These are phyloP conservation scores for Hibiscus mutabilis DNA, from an alignment of 345 rosid genomes.

Conservation along the genomic window DNA sequence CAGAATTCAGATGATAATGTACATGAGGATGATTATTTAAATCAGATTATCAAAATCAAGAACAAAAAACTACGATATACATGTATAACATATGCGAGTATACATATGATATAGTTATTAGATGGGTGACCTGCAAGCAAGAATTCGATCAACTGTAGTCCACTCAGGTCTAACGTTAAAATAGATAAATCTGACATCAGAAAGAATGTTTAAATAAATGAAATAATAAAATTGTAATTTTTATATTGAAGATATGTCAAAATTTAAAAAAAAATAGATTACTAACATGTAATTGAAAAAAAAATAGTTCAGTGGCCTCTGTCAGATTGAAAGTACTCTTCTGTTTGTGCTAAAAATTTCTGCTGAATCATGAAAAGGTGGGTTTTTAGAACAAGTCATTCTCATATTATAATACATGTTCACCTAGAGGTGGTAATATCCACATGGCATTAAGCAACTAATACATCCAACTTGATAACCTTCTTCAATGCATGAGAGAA, in stretches of 20 bases:
- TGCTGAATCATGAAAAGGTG: not conserved
- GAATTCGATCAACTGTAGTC: constrained; percentile 96
- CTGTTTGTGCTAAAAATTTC: not conserved
- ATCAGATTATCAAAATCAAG: not conserved
- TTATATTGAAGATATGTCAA: too few species aligned
- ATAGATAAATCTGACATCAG: too few species aligned
- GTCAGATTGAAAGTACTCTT: not conserved
- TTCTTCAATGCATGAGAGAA: not conserved
- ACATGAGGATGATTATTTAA: not conserved
- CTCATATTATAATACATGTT: too few species aligned
- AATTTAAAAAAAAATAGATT: too few species aligned
- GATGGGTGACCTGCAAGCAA: constrained; percentile 70
- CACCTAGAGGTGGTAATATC: not conserved
- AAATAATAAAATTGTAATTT: too few species aligned
- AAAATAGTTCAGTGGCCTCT: not conserved
- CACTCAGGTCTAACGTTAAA: constrained; percentile 96
- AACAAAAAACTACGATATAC: not conserved
- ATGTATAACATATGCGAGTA: not conserved
- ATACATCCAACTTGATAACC: not conserved
- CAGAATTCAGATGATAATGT: not conserved
- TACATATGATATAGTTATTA: constrained; percentile 2
- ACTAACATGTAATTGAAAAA: not conserved
- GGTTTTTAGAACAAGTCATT: too few species aligned
- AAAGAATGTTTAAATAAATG: constrained; percentile 32
- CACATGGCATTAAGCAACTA: not conserved